A percentile compares a stretch with the other conserved stretches of the same genome.
These are phyloP conservation scores for Suillus hirtellus DNA, from an alignment of 768 basidiomycete genomes.

Conservation along the genomic window DNA sequence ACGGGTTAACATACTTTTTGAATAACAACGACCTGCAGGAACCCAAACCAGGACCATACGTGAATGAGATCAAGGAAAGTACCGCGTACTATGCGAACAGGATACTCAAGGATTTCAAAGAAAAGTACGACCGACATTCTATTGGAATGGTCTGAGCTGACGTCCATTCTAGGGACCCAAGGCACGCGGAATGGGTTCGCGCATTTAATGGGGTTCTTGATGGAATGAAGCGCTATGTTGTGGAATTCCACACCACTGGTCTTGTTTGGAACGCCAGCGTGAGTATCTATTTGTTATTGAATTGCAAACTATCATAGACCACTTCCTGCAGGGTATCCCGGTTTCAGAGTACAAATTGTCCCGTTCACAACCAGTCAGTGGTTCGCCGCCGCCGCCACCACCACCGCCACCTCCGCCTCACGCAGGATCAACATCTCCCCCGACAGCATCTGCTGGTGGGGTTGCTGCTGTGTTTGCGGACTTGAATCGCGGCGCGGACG, in stretches of 20 bases:
- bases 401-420: constrained; percentile 51
- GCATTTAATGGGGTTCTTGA: constrained; percentile 71
- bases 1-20: background rate
- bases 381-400: constrained; percentile 51
- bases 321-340: constrained; percentile 49
- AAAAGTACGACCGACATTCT: constrained; percentile 60
- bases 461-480: constrained; percentile 85
- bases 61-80: constrained; percentile 84
- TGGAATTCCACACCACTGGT: constrained; percentile 84
- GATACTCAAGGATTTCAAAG: constrained; percentile 90
- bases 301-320: background rate
- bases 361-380: constrained; percentile 33
- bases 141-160: constrained; percentile 14
- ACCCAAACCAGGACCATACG: constrained; percentile 76
- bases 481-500: constrained; percentile 84
- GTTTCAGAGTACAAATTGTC: constrained; percentile 53
- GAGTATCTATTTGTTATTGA: constrained; percentile 17
- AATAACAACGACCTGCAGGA: constrained; percentile 36
- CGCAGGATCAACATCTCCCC: constrained; percentile 39
- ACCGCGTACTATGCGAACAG: constrained; percentile 87
- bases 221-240: constrained; percentile 77
- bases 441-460: constrained; percentile 51
- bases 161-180: constrained; percentile 63
- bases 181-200: constrained; percentile 88
- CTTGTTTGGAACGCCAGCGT: constrained; percentile 88